phyloP scores from a whole-genome alignment of 2,329 filamentous ascomycete species.

The Xylariaceae sp. region DNA sequence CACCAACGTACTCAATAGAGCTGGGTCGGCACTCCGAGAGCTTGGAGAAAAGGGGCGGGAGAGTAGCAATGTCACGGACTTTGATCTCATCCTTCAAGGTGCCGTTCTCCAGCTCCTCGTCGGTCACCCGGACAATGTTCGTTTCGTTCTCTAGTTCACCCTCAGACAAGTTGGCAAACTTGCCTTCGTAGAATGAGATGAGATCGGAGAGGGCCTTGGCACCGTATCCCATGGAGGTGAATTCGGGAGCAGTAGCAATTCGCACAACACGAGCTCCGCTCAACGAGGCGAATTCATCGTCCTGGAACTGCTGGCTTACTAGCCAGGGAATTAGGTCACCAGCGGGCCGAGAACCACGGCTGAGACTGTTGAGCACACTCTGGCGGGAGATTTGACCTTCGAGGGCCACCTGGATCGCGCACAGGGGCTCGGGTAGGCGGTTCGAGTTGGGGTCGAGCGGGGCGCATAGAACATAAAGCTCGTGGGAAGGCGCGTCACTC shows the following conservation, averaged over 20 bases:
- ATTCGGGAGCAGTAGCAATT: slow-evolving; percentile 95
- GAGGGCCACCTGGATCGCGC: slow-evolving; percentile 87
- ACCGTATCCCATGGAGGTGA: slow-evolving; percentile 88
- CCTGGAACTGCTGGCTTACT: slow-evolving; percentile 95
- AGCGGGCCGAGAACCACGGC: slow-evolving; percentile 79
- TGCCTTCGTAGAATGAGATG: slow-evolving; percentile 89
- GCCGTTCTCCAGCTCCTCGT: slow-evolving; percentile 70
- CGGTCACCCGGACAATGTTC: slow-evolving; percentile 72
- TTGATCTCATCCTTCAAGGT: slow-evolving; percentile 81
- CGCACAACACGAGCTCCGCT: slow-evolving; percentile 89
- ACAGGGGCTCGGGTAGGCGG: slow-evolving; percentile 84
- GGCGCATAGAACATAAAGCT: slow-evolving; percentile 88
- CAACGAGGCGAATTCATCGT: slow-evolving; percentile 89
- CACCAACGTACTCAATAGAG: slow-evolving; percentile 84
- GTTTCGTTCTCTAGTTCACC: slow-evolving; percentile 51
- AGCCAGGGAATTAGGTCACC: slow-evolving; percentile 97
- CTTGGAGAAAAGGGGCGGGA: slow-evolving; percentile 90
- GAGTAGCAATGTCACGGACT: slow-evolving; percentile 80
- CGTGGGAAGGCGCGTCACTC: slow-evolving; percentile 95
- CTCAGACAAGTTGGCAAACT: slow-evolving; percentile 80
- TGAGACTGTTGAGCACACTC: slow-evolving; percentile 85
- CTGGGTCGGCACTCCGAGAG: slow-evolving; percentile 77
- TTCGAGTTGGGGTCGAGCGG: slow-evolving; percentile 68
- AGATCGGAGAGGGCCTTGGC: slow-evolving; percentile 82
- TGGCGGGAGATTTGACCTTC: slow-evolving; percentile 93